Base-by-base conservation (phyloP, 73 alveolate species). In the Blepharisma stoltei region DNA sequence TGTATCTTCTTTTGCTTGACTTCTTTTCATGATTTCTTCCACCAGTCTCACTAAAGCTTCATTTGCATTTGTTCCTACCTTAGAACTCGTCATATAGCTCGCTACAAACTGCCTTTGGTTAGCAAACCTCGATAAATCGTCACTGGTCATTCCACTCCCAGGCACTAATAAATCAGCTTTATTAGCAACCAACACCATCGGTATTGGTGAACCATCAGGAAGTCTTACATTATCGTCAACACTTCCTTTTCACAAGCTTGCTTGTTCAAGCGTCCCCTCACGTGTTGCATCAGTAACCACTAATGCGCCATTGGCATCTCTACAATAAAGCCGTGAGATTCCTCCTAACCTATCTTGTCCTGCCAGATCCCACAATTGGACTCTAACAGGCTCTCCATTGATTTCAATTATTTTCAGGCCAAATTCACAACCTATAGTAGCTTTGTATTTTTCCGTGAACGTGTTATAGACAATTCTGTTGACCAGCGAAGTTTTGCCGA, bases 331-430 rank as follows among this genome's bases (percentile, higher is more conserved):
- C 71, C 84, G 83, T 6, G 86, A 78, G 49, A 90, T 50, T 5
- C 84, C 84, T 18, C 92, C 94, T 37, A 77, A 78, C 32, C 94
- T 82, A 67, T 90, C 96, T 67, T 90, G 91, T 4, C 96, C 96
- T 38, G 92, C 94, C 49, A 90, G 49, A 67, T 90, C 96, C 96
- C 96, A 90, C 14, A 87, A 81, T 47, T 86, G 85, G 54, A 90
- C 70, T 7, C 96, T 77, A 41, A 79, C 77, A 7, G 70, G 71
- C n/a, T 45, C 21, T 0, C 67, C 85, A 21, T 86, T 79, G 38
- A 76, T 54, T 68, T 83, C 79, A 11, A 90, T 71, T 25, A 90
- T 82, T 77, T 90, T 90, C 43, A 67, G 54, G 6, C 91, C 86
- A 67, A 82, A 85, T 50, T 86, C 88, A 8, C 94, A 86, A 11